Base-by-base conservation (phyloP, 306 rosid species). In the Acacia acuminata region DNA sequence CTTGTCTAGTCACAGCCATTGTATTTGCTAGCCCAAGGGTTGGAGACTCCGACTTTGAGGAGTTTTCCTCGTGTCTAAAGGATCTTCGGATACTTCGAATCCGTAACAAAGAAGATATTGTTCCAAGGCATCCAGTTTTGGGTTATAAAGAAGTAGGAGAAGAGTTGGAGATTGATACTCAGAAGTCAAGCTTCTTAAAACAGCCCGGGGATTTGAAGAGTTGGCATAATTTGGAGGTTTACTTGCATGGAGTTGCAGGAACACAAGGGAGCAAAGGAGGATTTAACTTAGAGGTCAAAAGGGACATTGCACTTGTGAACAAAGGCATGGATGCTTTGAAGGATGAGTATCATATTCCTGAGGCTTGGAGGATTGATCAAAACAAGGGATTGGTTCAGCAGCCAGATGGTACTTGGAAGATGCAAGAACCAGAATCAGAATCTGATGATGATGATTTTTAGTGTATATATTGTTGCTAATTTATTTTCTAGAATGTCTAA, bases 301-400 rank as follows among this genome's bases (percentile, higher is more conserved):
- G 53, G 14, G 53, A 48, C 53, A 48, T 48, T 11, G 19, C 53
- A 48, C 53, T 48, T 14, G 53, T 48, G 53, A 48, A 48, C 19
- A 48, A 48, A 48, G 53, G 53, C 7, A 14, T 48, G 53, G 53
- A 1, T 48, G 53, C 7, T 48, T 48, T 12, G 53, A 48, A 48
- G 16, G 19, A 48, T 48, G 53, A 48, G 53, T 48, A 64, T 78
- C 84, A 76, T 65, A 85, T 90, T 32, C 92, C 92, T 1, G 70
- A 4, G 5, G 73, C 80, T 0, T 94, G 98, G 98, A 80, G 89
- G 67, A 78, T 87, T 5, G 63, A 42, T 9, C 72, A 89, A 81
- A 78, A 94, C 30, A 94, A 91, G 76, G 91, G 90, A 44, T 81
- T 92, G 94, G 90, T 85, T 83, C 97, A 90, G 36, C 87, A 86